These are phyloP conservation scores for Sindora glabra DNA, from an alignment of 306 rosid genomes.

Conservation along the genomic window DNA sequence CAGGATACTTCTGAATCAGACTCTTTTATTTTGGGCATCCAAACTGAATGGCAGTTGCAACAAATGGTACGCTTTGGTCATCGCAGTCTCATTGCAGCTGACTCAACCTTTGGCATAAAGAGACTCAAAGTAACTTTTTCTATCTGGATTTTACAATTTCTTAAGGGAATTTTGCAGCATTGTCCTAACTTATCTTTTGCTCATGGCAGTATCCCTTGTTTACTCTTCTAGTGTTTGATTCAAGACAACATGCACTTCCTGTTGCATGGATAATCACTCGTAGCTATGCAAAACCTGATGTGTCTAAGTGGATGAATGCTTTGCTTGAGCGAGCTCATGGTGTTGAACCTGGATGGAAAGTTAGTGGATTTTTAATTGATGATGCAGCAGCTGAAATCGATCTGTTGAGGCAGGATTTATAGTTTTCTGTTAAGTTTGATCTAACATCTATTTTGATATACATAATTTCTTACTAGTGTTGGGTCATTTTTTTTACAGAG, in stretches of 20 bases:
- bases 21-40: constrained; percentile 85
- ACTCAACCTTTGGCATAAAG: constrained; percentile 84
- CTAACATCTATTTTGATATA: neutral
- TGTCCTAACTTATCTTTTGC: constrained; percentile 20
- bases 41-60: constrained; percentile 97
- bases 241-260: constrained; percentile 92
- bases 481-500: constrained; percentile 50
- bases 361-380: constrained; percentile 77
- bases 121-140: constrained; percentile 68
- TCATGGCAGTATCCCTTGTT: constrained; percentile 83
- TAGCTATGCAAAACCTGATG: constrained; percentile 76
- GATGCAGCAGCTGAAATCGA: constrained; percentile 87
- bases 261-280: constrained; percentile 95
- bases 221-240: constrained; percentile 88
- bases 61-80: constrained; percentile 95
- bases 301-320: constrained; percentile 83
- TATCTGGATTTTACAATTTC: neutral
- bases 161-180: neutral
- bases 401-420: constrained; percentile 62
- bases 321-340: constrained; percentile 56
- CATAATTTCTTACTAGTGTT: constrained; percentile 14
- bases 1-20: constrained; percentile 80
- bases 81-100: constrained; percentile 69
- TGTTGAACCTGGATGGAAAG: constrained; percentile 78
- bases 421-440: constrained; percentile 11